These are phyloP conservation scores for Amorphotheca resinae DNA, from an alignment of 495 filamentous ascomycete species.

Conservation along the genomic window DNA sequence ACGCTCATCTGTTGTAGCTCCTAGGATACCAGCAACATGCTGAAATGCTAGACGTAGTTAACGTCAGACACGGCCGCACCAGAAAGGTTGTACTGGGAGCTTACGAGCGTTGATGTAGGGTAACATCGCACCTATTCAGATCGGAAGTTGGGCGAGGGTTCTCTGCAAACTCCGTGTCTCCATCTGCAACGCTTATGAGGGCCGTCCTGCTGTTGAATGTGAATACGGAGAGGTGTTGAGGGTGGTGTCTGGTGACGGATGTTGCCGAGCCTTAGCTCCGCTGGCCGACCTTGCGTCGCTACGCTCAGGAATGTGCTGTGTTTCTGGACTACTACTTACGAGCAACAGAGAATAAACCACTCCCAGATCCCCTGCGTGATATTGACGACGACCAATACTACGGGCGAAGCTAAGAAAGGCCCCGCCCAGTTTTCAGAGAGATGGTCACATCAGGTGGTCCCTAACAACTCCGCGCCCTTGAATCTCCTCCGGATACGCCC, in stretches of 20 bases:
- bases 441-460: conserved; percentile 9
- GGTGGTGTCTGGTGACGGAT: too few relatives aligned
- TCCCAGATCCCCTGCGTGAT: too few relatives aligned
- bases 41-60: conserved; percentile 50
- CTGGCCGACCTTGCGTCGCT: too few relatives aligned
- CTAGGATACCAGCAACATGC: conserved; percentile 49
- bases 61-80: conserved; percentile 19
- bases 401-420: not conserved
- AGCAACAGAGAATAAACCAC: too few relatives aligned
- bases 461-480: conserved; percentile 5
- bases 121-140: conserved; percentile 38
- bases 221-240: not conserved
- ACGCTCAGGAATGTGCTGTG: too few relatives aligned
- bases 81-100: conserved; percentile 17
- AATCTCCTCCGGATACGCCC: not conserved
- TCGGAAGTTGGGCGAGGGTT: not conserved
- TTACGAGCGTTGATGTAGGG: conserved; percentile 74
- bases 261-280: too few relatives aligned
- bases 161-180: conserved; percentile 6
- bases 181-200: conserved; percentile 13
- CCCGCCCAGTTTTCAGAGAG: conserved; percentile 1
- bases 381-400: not conserved
- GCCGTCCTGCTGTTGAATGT: not conserved
- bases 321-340: too few relatives aligned
- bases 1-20: conserved; percentile 82